phyloP scores from a whole-genome alignment of 257 asterid genomes.

The Gynochthodes officinalis region DNA sequence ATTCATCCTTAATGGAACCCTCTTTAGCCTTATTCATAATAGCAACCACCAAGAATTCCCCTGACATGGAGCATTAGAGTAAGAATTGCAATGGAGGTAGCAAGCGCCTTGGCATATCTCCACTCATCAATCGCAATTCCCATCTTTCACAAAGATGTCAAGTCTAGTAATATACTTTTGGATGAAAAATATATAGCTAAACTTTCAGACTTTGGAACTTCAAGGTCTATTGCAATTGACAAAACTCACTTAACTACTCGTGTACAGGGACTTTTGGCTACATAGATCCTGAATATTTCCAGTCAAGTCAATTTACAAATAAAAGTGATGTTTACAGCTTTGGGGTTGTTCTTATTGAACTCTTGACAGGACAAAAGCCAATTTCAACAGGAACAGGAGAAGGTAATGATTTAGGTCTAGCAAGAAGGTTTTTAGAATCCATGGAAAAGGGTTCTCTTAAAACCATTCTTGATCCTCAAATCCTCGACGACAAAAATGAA shows the following conservation, averaged over 20 bases:
- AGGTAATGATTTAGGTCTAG: neutral
- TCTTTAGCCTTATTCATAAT: slow-evolving; percentile 3
- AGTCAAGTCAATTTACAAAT: slow-evolving; percentile 11
- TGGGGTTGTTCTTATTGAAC: slow-evolving; percentile 16
- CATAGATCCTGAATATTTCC: slow-evolving; percentile 17
- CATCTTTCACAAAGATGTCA: slow-evolving; percentile 14
- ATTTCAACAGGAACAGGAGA: neutral
- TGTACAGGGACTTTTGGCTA: slow-evolving; percentile 14
- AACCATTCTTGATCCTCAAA: slow-evolving; percentile 10
- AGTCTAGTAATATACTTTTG: slow-evolving; percentile 12
- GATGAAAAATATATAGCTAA: slow-evolving; percentile 10
- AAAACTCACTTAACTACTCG: slow-evolving; percentile 12
- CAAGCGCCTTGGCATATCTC: slow-evolving; percentile 12
- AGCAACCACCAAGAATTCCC: neutral
- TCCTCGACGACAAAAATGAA: neutral
- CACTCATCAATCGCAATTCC: slow-evolving; percentile 14
- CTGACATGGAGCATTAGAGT: neutral
- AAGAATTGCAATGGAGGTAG: slow-evolving; percentile 7
- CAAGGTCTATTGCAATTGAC: slow-evolving; percentile 14
- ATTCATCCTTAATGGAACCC: slow-evolving; percentile 13
- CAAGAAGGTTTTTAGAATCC: slow-evolving; percentile 1
- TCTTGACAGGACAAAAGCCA: slow-evolving; percentile 18
- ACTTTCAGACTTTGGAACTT: slow-evolving; percentile 19
- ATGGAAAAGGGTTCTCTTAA: slow-evolving; percentile 8
- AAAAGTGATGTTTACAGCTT: slow-evolving; percentile 19